phyloP scores from a whole-genome alignment of 2,329 filamentous ascomycete species.

The Fusarium temperatum region DNA sequence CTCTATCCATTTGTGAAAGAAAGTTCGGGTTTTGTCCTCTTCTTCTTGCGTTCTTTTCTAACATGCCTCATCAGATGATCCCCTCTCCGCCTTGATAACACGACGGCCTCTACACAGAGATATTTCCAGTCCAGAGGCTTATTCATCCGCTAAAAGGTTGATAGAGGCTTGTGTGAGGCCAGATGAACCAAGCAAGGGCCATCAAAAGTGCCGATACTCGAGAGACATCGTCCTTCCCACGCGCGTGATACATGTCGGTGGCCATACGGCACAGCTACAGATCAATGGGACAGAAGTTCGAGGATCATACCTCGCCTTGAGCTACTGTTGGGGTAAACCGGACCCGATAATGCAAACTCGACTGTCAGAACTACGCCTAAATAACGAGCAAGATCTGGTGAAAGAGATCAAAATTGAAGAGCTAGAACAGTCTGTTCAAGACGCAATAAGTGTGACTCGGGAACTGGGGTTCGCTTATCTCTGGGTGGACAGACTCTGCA shows the following conservation, averaged over 20 bases:
- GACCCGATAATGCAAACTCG: accelerated
- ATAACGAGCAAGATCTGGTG: accelerated
- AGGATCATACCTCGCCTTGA: not conserved
- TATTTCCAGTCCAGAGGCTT: not conserved
- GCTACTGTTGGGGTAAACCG: not conserved
- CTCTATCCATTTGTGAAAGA: not conserved
- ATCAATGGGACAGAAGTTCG: not conserved
- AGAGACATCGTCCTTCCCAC: not conserved
- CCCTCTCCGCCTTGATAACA: accelerated
- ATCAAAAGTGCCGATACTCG: not conserved
- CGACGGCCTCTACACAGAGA: not conserved
- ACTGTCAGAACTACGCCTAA: accelerated
- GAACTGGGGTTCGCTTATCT: not conserved
- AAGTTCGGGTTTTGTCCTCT: accelerated
- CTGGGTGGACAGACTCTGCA: constrained; percentile 3
- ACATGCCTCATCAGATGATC: not conserved
- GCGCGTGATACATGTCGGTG: accelerated
- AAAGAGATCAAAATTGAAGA: not conserved
- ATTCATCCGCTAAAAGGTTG: accelerated
- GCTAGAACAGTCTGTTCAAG: not conserved
- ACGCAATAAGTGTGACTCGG: accelerated
- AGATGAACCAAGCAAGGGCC: accelerated
- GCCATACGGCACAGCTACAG: accelerated
- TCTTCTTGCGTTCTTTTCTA: accelerated
- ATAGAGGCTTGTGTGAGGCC: not conserved